Evolutionary conservation across 164 flowering plant genomes (phyloP), one percentile per base, ranked within the genome.

Genomic region (Santalum album): DNA sequence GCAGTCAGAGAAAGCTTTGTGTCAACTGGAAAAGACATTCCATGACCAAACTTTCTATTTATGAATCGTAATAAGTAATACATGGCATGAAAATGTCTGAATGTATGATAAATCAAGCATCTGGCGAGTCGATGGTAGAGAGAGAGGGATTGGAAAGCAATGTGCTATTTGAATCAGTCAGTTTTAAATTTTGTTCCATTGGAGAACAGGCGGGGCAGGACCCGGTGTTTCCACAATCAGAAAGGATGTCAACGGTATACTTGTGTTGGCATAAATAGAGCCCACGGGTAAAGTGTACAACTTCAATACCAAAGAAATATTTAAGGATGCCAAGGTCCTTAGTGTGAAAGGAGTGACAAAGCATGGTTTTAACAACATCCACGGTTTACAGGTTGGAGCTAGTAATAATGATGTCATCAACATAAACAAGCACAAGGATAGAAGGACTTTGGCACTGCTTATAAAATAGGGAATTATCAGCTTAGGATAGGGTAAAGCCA

Each of bases 241-340:
- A 6, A 2, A 46, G 9, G 9, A 46, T 46, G 16, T 46, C 49
- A 12, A 46, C 2, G 22, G 49, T 46, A 15, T 46, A 46, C 18
- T 46, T 46, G 2, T 22, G 49, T 22, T 46, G 49, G 22, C 24
- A 46, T 7, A 46, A 20, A 19, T 3, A 46, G 12, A 46, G 22
- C 2, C 49, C 49, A 5, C 18, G 2, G 6, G 9, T 11, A 23
- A 1, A 1, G 2, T 15, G 22, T 11, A 22, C 49, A 3, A 46
- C 22, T 23, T 46, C 49, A 46, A 46, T 46, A 11, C 49, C 49
- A 5, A 46, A 14, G 16, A 46, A 46, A 46, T 46, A 46, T 23
- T 46, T 46, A 15, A 46, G 49, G 2, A 7, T 7, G 22, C 49
- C 49, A 15, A 36, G 40, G 12, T 36, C 40, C 40, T 36, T 36